Base-by-base conservation (phyloP, 345 rosid species). In the Euphorbia pulcherrima region DNA sequence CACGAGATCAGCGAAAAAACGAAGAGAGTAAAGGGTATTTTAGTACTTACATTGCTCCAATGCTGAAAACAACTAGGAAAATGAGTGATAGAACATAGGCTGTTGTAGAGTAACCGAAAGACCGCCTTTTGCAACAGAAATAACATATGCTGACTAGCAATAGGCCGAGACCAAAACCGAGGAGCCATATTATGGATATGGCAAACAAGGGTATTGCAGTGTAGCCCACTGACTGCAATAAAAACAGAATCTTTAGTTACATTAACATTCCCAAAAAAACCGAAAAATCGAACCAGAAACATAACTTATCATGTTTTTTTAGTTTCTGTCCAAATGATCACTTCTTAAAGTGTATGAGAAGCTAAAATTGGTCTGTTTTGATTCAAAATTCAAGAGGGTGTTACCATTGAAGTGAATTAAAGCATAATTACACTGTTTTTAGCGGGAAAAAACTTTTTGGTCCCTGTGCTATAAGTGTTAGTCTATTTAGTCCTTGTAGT, bases 181-280 rank as follows among this genome's bases (percentile, higher is more conserved):
- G 64, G 74, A 89, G 88, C 97, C 99, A 94, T 65, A 85, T 71
- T 30, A 81, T 74, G 10, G 96, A 84, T 66, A 85, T 74, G 60
- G 70, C 76, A 78, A 90, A 85, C 71, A 91, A 71, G 16, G 96
- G 95, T 77, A 64, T 84, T 68, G 95, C 97, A 27, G 96, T 89
- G 69, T 74, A 89, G n/a, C 89, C 80, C 71, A 80, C 99, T 69
- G 99, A 91, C 97, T 94, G 92, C 85, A 77, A 39, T 69, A 51
- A 62, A 44, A 69, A 66, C 50, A 68, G 73, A 72, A 62, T 1
- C 28, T 62, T 69, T 33, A 67, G 70, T 63, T 37, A 41, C 30
- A 35, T n/a, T 41, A 24, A 33, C 13, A 28, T 18, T 40, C 7
- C 46, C 16, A 75, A 47, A 24, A n/a, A 26, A 5, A 12, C 2